Percentiles rank a stretch among this genome's conserved stretches.
Conservation (phyloP, 2,329 filamentous ascomycete genomes). For the Fusarium sp. region DNA sequence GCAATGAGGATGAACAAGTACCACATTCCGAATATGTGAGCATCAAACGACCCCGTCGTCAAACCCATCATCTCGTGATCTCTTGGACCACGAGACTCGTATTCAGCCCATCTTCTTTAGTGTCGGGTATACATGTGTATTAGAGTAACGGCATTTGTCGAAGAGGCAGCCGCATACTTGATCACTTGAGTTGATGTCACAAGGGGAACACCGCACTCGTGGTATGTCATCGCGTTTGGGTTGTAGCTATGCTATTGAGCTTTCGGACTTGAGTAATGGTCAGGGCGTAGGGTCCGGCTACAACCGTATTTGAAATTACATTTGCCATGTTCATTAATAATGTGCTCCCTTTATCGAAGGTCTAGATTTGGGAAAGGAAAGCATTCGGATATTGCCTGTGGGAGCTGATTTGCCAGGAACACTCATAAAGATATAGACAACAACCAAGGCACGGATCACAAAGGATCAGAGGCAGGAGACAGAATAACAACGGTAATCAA, state of each 20-base stretch:
- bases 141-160: slow-evolving; percentile 49
- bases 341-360: slow-evolving; percentile 68
- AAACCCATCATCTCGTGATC: slow-evolving; percentile 55
- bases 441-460: no score
- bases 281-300: no score
- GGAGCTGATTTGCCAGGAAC: no score
- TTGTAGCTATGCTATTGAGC: slow-evolving; percentile 41
- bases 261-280: no score
- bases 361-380: slow-evolving; percentile 60
- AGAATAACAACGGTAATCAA: slow-evolving; percentile 54
- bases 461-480: slow-evolving; percentile 43
- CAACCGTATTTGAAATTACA: no score
- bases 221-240: slow-evolving; percentile 66
- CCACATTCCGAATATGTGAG: slow-evolving; percentile 59
- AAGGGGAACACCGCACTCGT: slow-evolving; percentile 65
- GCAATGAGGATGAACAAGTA: slow-evolving; percentile 61
- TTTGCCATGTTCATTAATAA: slow-evolving; percentile 70
- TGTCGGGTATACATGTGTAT: slow-evolving; percentile 52
- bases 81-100: slow-evolving; percentile 46
- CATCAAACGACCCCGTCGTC: slow-evolving; percentile 52
- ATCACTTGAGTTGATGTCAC: slow-evolving; percentile 60
- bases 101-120: slow-evolving; percentile 50
- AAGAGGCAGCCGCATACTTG: slow-evolving; percentile 51
- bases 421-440: no score
- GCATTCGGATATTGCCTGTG: no score